These are phyloP conservation scores for cucumber (Cucumis sativus) DNA, from an alignment of 306 rosid species.

Conservation along the genomic window DNA sequence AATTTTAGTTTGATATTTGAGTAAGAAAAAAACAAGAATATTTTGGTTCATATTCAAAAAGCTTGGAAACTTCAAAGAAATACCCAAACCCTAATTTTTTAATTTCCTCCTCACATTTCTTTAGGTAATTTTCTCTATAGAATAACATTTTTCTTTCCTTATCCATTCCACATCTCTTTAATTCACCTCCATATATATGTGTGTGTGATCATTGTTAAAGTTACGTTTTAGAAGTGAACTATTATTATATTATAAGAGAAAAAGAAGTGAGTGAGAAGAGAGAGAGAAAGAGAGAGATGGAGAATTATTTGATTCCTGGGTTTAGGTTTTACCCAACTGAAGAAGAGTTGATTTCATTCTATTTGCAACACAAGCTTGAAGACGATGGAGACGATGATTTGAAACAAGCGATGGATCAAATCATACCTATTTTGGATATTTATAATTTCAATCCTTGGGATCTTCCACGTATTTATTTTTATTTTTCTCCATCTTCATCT, in stretches of 20 bases:
- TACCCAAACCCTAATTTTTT: not conserved
- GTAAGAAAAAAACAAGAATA: not conserved
- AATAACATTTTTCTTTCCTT: not conserved
- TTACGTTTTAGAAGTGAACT: not conserved
- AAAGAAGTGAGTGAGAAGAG: not conserved
- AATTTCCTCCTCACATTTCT: not conserved
- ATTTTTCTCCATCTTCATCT: not conserved
- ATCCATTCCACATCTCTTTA: not conserved
- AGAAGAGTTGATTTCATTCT: conserved; percentile 60
- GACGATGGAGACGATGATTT: conserved; percentile 25
- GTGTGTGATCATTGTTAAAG: not conserved
- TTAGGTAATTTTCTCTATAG: not conserved
- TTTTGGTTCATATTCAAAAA: not conserved
- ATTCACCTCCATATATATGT: not conserved
- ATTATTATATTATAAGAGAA: not conserved
- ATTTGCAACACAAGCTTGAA: conserved; percentile 48
- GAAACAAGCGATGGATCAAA: conserved; percentile 22
- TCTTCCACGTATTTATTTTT: conserved; percentile 52
- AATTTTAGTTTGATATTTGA: not conserved
- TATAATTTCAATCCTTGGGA: conserved; percentile 55
- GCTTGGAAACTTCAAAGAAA: not conserved
- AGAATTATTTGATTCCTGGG: conserved; percentile 43
- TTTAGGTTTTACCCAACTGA: conserved; percentile 83
- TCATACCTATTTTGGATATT: conserved; percentile 53
- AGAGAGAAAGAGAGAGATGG: conserved; percentile 24